A percentile compares a stretch with the other conserved stretches of the same genome.
phyloP scores from a whole-genome alignment of 1,284 basidiomycete species.

The Rhizoctonia solani region DNA sequence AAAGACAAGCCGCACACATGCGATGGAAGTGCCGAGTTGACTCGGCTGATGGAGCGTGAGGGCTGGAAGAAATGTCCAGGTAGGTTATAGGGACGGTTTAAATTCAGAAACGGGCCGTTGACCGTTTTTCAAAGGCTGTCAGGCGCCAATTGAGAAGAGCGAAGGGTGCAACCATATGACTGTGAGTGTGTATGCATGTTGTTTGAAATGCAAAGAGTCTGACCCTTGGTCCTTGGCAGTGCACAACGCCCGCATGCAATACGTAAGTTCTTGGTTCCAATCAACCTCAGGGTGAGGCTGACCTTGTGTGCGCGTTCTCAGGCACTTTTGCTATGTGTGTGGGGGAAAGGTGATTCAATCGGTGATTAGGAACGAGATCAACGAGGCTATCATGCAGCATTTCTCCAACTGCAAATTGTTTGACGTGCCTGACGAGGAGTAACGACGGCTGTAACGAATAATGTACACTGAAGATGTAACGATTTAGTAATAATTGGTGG shows the following conservation, averaged over 20 bases:
- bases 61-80: conserved; percentile 37
- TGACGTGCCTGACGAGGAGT: conserved; percentile 27
- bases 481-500: background rate
- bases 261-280: conserved; percentile 38
- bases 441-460: background rate
- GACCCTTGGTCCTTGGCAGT: conserved; percentile 6
- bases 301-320: no score
- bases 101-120: background rate
- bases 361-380: conserved; percentile 12
- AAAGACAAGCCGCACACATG: conserved; percentile 34
- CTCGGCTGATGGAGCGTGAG: conserved; percentile 31
- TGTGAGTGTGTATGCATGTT: conserved; percentile 11
- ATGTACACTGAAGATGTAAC: conserved; percentile 7
- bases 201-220: background rate
- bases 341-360: conserved; percentile 21
- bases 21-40: conserved; percentile 36
- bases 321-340: conserved; percentile 33
- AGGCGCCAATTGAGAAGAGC: conserved; percentile 34
- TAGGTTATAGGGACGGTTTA: background rate
- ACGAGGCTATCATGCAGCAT: conserved; percentile 26
- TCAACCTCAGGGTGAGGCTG: background rate
- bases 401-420: conserved; percentile 27
- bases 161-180: conserved; percentile 38
- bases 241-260: conserved; percentile 35
- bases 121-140: conserved; percentile 34